Base-by-base conservation (phyloP, 1,284 basidiomycete species). In the Phylloboletellus chloephorus region DNA sequence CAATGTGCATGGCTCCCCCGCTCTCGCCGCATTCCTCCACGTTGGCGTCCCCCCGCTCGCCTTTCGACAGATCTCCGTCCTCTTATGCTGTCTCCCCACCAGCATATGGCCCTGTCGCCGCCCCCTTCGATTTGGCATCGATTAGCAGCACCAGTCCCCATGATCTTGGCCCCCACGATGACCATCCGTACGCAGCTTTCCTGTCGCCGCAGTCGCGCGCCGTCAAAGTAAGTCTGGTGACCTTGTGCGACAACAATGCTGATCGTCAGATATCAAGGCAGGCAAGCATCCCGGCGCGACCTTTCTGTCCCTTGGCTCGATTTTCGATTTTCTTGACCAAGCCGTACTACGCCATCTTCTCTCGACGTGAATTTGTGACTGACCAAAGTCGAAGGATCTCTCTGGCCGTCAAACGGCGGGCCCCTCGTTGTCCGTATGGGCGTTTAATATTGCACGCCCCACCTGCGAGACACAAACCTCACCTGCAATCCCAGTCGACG, bases 121-220 rank as follows among this genome's bases (percentile, higher is more conserved):
- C 56, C 17, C 44, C 56, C 7, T 53, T 56, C 20, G 58, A 66
- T 42, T 32, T 62, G 11, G 66, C 70, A 6, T 65, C 68, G 17
- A 46, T 52, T 12, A 61, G 58, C 46, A 67, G 64, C 48, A 65
- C 56, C 45, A 65, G 63, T 42, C 63, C 55, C 11, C 47, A 52
- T 47, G 25, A 39, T 35, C 35, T 40, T 12, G 37, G 49, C 8
- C 44, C 23, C 7, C 17, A 37, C 9, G 33, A 43, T 29, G 48
- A 48, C 8, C 37, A 45, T 20, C 32, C 50, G 15, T 63, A 71
- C 26, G 63, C 71, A 15, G 58, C 68, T 9, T 79, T 79, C 47
- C 51, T 73, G 16, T 53, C 63, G 17, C 69, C 73, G 28, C 67
- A 67, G 21, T 77, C 76, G 40, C 68, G 76, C 41, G 73, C 71